Evolutionary conservation across 2,329 filamentous ascomycete species (phyloP), one percentile per base, ranked within the genome.

Genomic region (Aspergillus aculeatus): DNA sequence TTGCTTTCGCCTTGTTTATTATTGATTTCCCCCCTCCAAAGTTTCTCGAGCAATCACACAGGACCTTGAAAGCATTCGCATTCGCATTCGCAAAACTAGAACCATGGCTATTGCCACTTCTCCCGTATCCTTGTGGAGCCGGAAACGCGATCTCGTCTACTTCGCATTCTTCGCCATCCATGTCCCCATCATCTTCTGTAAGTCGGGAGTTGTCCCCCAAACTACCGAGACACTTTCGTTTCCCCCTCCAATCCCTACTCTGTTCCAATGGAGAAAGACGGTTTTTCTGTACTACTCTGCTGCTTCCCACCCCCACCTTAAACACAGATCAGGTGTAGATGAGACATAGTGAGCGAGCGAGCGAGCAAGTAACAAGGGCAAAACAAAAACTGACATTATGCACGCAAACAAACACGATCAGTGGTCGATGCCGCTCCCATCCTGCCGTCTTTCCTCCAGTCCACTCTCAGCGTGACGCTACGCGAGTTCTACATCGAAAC

Each of bases 151-250:
- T 61, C 64, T 73, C 48, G 50, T 75, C 47, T 80, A 80, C 66
- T 77, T 89, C 5, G 65, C 81, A 44, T 89, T 89, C 77, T 89
- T 90, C 73, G 57, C 79, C 54, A 81, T 84, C 23, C 85, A 88
- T 68, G 71, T 89, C 35, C 84, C 85, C 0, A 78, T 88, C 44
- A 84, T 88, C 75, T 81, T 88, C 63, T 73, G 86, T 88, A 75
- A 58, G 64, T 63, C 50, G 38, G 44, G 26, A 47, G 54, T 60
- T 54, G 19, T 54, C 48, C 50, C 55, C n/a, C 6, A 19, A 19
- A 44, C 16, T 44, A 19, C 38, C 38, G 38, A 44, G 14, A 35
- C 12, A 16, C 14, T 16, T 16, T 3, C 6, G 23, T 19, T 44
- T 9, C 6, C 38, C 6, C 38, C 38, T 44, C 26, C 26, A 29